phyloP scores from a whole-genome alignment of 768 basidiomycete species.

The Gelatoporia subvermispora region DNA sequence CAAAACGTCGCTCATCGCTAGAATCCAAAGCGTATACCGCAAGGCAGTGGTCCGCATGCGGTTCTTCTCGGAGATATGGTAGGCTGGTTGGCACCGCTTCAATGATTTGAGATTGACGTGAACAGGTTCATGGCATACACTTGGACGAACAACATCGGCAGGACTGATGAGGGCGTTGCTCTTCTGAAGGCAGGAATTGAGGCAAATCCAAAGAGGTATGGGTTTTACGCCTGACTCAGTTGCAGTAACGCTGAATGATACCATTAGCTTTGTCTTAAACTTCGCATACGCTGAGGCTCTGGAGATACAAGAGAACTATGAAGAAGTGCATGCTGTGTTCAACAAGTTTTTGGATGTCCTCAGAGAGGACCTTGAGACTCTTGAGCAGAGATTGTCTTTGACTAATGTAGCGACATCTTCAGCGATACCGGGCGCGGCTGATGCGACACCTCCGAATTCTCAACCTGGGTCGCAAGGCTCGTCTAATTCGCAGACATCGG shows the following conservation, averaged over 20 bases:
- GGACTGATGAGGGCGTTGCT: conserved; percentile 72
- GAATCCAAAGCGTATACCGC: conserved; percentile 79
- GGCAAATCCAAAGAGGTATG: conserved; percentile 77
- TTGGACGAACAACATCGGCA: conserved; percentile 73
- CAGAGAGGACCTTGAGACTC: conserved; percentile 53
- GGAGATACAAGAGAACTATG: conserved; percentile 57
- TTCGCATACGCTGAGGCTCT: conserved; percentile 80
- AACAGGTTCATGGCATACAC: conserved; percentile 86
- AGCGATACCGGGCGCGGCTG: conserved; percentile 2
- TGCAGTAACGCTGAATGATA: neutral
- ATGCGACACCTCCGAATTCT: neutral
- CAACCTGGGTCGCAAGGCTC: conserved; percentile 16
- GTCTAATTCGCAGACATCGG: conserved; percentile 45
- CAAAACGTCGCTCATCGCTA: conserved; percentile 52
- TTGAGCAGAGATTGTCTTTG: conserved; percentile 43
- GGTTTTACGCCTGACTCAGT: neutral
- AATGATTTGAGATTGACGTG: conserved; percentile 1
- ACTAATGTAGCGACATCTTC: conserved; percentile 35
- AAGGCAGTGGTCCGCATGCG: conserved; percentile 91
- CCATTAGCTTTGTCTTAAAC: conserved; percentile 74
- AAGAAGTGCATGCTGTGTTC: conserved; percentile 68
- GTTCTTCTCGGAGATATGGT: conserved; percentile 96
- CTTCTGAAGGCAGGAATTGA: conserved; percentile 81
- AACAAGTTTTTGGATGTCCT: conserved; percentile 69
- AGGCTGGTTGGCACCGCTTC: conserved; percentile 15